These are phyloP conservation scores for Populus tomentosa DNA, from an alignment of 441 rosid species.

Conservation along the genomic window DNA sequence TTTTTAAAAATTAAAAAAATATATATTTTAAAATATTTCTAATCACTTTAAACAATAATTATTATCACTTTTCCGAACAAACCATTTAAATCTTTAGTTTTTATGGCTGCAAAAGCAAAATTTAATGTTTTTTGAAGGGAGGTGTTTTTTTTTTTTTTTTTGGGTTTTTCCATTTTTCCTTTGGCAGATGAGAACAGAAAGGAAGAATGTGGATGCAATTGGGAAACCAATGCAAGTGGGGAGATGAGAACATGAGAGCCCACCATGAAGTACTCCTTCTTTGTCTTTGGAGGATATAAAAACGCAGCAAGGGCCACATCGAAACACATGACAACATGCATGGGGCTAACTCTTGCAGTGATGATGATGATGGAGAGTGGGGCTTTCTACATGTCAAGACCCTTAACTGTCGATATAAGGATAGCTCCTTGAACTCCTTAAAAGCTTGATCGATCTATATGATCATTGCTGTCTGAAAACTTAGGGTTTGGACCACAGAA, in stretches of 20 bases:
- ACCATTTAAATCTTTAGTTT: slow-evolving; percentile 14
- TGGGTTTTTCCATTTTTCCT: not conserved
- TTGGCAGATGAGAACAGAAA: slow-evolving; percentile 28
- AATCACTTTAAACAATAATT: no score
- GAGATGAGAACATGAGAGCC: slow-evolving; percentile 24
- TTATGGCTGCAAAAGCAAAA: no score
- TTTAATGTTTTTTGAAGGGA: no score
- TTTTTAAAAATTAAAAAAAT: no score
- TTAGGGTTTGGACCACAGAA: slow-evolving; percentile 44
- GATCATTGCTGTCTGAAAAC: slow-evolving; percentile 39
- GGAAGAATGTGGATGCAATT: slow-evolving; percentile 26
- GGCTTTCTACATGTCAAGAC: slow-evolving; percentile 20
- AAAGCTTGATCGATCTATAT: slow-evolving; percentile 37
- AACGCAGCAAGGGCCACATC: not conserved
- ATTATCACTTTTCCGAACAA: no score
- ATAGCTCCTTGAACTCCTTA: slow-evolving; percentile 30
- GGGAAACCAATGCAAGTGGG: slow-evolving; percentile 24
- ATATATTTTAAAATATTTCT: no score
- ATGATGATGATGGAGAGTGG: slow-evolving; percentile 16
- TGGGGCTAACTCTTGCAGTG: slow-evolving; percentile 4
- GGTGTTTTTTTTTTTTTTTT: no score
- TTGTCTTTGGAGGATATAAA: not conserved
- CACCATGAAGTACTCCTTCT: slow-evolving; percentile 15
- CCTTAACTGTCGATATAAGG: slow-evolving; percentile 32
- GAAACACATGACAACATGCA: slow-evolving; percentile 15